Conservation (phyloP, 306 rosid genomes). For the Fagus crenata region DNA sequence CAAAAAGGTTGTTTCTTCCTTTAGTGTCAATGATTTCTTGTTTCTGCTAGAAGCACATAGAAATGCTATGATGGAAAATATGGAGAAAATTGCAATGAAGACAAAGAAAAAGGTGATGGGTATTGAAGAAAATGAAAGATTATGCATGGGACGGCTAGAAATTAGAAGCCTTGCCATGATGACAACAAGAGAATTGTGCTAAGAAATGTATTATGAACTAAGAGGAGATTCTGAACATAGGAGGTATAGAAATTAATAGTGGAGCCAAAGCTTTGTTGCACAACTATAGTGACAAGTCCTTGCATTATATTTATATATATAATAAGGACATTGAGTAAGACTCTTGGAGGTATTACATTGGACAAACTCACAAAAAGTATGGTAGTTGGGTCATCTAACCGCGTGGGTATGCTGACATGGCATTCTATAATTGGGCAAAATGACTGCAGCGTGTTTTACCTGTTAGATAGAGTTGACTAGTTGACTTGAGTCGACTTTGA, state of each 20-base stretch:
- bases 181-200: background rate
- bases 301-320: background rate
- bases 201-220: background rate
- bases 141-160: conserved; percentile 10
- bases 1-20: background rate
- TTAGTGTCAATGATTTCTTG: conserved; percentile 30
- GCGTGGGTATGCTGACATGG: conserved; percentile 6
- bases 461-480: conserved; percentile 24
- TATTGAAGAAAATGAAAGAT: conserved; percentile 24
- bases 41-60: conserved; percentile 39
- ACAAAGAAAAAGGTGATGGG: conserved; percentile 25
- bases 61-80: conserved; percentile 33
- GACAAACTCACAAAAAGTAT: background rate
- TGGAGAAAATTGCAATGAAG: conserved; percentile 9
- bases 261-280: conserved; percentile 5
- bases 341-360: background rate
- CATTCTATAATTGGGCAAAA: background rate
- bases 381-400: background rate
- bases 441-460: conserved; percentile 9
- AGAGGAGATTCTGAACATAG: background rate
- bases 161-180: conserved; percentile 42
- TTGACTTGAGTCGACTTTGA: conserved; percentile 31
- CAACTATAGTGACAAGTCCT: background rate
- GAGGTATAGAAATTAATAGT: background rate
- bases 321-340: too few species aligned